Evolutionary conservation across 2,329 filamentous ascomycete species (phyloP), one percentile per base, ranked within the genome.

Genomic region (Microthyrium microscopicum): DNA sequence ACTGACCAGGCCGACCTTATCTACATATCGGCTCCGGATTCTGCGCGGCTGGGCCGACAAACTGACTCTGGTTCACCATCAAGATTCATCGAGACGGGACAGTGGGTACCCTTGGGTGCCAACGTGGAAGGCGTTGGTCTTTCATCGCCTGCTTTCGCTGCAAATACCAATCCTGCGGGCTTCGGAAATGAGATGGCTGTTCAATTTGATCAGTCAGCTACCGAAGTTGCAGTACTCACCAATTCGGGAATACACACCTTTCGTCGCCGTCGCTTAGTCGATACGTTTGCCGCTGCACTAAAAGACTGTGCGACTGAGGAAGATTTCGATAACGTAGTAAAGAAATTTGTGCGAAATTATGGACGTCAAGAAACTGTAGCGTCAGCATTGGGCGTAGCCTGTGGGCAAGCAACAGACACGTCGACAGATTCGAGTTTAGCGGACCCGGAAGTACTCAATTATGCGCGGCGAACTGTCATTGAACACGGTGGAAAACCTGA

Each of bases 131-230:
- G 80, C 42, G 70, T 94, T 36, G 83, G 84, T 2, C 57, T 84
- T 9, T 71, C 83, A 19, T 81, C 77, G 1, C 67, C 69, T 31
- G 70, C 79, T 0, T 87, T 84, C 44, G 53, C 53, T 1, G 67
- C 73, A 12, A 78, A 79, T 7, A 66, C 73, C 1, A 58, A 58
- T 8, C 79, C 81, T 0, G 51, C 73, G 16, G 87, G 85, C 0
- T 95, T 93, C 46, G 85, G 87, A 8, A 98, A 98, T 45, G 89
- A 98, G 56, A 63, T 95, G 36, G 83, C 89, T 2, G 78, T 92
- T n/a, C 91, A 98, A 46, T 98, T 89, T 45, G 89, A 98, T 47
- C 68, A 80, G 39, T 64, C 74, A 0, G 68, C 78, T 0, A 73
- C 77, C 32, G 87, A 98, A 49, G 74, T 95, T 41, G 89, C 87